Evolutionary conservation across 2,329 filamentous ascomycete genomes (phyloP).

Genomic region (Phaeophleospora eucalypticola): DNA sequence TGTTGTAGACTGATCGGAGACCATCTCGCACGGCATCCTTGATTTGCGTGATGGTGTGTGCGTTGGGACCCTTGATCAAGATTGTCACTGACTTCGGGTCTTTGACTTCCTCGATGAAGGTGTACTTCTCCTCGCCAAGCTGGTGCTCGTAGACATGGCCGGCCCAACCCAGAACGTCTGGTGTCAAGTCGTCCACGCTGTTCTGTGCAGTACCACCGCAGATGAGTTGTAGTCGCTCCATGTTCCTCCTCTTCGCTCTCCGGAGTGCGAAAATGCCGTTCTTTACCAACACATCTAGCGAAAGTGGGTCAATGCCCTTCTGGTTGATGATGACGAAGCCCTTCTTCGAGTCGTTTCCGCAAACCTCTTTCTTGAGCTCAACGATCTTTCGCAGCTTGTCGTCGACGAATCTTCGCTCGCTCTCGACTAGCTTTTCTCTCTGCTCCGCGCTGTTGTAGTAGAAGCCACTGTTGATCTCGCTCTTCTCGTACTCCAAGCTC

Average conservation of each 20-base stretch:
- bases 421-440: constrained; percentile 96
- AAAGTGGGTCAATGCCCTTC: constrained; percentile 96
- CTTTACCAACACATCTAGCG: constrained; percentile 92
- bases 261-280: constrained; percentile 94
- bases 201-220: constrained; percentile 91
- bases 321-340: constrained; percentile 98
- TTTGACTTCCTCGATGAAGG: constrained; percentile 97
- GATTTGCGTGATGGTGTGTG: constrained; percentile 94
- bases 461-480: constrained; percentile 97
- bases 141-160: constrained; percentile 96
- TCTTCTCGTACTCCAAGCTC: constrained; percentile 97
- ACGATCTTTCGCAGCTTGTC: constrained; percentile 66
- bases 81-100: constrained; percentile 97
- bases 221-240: constrained; percentile 94
- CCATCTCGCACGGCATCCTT: constrained; percentile 95
- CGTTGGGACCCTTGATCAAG: constrained; percentile 95
- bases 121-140: constrained; percentile 97
- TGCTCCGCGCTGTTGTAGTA: constrained; percentile 98
- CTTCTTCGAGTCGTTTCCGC: constrained; percentile 88
- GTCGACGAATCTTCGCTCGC: constrained; percentile 95
- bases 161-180: constrained; percentile 90
- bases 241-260: constrained; percentile 95
- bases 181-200: constrained; percentile 87
- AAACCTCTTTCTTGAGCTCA: constrained; percentile 77
- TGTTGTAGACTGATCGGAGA: constrained; percentile 95